Evolutionary conservation across 805 yeast species (phyloP).

Genomic region (Wickerhamiella spandovensis): DNA sequence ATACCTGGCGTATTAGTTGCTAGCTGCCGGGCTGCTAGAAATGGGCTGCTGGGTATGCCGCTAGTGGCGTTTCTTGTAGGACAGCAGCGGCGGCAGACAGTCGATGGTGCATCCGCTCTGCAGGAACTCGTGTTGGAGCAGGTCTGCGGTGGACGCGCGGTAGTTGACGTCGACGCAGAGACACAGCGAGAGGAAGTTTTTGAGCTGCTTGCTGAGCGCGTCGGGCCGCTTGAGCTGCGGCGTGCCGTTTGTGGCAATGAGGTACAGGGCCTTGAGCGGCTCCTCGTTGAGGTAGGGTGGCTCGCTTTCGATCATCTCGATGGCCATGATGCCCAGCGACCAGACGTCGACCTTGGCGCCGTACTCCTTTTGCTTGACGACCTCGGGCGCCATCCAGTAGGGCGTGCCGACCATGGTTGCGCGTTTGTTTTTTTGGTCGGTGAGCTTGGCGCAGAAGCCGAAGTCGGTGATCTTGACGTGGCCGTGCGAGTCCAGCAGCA

Average conservation of each 20-base stretch:
- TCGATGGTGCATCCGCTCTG: slow-evolving; percentile 19
- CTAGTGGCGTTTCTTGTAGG: slow-evolving; percentile 7
- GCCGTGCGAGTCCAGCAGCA: slow-evolving; percentile 66
- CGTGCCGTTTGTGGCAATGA: slow-evolving; percentile 71
- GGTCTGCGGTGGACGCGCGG: slow-evolving; percentile 82
- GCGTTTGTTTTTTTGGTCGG: slow-evolving; percentile 57
- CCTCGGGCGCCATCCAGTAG: slow-evolving; percentile 87
- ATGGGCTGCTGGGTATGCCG: neutral
- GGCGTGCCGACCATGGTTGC: slow-evolving; percentile 86
- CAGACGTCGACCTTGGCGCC: slow-evolving; percentile 75
- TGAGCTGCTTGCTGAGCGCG: slow-evolving; percentile 55
- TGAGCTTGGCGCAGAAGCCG: slow-evolving; percentile 71
- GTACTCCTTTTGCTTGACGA: slow-evolving; percentile 64
- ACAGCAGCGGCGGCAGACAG: slow-evolving; percentile 25
- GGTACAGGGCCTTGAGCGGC: slow-evolving; percentile 60
- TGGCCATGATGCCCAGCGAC: slow-evolving; percentile 77
- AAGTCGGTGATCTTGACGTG: slow-evolving; percentile 92
- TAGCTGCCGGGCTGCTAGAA: no score
- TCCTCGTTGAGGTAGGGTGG: slow-evolving; percentile 75
- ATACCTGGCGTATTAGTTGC: neutral
- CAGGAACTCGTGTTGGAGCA: slow-evolving; percentile 50
- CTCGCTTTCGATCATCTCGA: slow-evolving; percentile 77
- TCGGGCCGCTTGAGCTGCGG: slow-evolving; percentile 65
- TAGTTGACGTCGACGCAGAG: slow-evolving; percentile 86
- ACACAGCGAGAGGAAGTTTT: slow-evolving; percentile 79